These are phyloP conservation scores for Aurifilum marmelostoma DNA, from an alignment of 2,329 filamentous ascomycete species.

Conservation along the genomic window DNA sequence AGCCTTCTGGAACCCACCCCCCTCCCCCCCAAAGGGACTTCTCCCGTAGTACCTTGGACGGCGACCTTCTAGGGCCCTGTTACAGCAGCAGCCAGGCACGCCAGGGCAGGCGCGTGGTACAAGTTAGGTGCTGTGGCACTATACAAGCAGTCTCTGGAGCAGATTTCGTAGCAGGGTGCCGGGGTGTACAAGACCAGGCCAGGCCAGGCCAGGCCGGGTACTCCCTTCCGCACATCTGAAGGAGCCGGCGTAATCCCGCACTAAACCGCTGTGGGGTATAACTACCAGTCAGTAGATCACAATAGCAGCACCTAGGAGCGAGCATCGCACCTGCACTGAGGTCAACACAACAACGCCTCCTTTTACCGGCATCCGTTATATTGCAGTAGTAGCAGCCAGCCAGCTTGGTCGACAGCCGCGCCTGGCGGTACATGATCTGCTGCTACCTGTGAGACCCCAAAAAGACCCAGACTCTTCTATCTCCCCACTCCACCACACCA, in stretches of 20 bases:
- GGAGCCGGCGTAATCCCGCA: conserved; percentile 10
- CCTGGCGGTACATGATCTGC: not conserved
- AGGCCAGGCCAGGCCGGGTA: conserved; percentile 14
- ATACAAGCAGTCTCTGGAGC: no score
- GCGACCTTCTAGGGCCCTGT: not conserved
- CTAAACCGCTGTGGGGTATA: conserved; percentile 9
- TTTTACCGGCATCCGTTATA: not conserved
- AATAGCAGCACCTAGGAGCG: not conserved
- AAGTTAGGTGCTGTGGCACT: not conserved
- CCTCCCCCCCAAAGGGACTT: no score
- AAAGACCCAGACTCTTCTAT: not conserved
- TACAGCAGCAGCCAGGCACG: not conserved
- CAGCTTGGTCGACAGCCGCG: not conserved
- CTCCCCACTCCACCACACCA: not conserved
- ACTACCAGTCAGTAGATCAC: not conserved
- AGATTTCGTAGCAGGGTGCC: not conserved
- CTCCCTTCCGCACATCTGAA: conserved; percentile 12
- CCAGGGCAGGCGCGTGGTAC: not conserved
- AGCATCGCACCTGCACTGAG: not conserved
- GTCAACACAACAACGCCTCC: not conserved
- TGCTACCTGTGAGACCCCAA: not conserved
- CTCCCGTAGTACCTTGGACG: not conserved
- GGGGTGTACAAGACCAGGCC: not conserved
- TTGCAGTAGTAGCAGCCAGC: not conserved
- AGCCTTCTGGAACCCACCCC: not conserved